phyloP scores from a whole-genome alignment of 768 basidiomycete species.

The Russula ochroleuca region DNA sequence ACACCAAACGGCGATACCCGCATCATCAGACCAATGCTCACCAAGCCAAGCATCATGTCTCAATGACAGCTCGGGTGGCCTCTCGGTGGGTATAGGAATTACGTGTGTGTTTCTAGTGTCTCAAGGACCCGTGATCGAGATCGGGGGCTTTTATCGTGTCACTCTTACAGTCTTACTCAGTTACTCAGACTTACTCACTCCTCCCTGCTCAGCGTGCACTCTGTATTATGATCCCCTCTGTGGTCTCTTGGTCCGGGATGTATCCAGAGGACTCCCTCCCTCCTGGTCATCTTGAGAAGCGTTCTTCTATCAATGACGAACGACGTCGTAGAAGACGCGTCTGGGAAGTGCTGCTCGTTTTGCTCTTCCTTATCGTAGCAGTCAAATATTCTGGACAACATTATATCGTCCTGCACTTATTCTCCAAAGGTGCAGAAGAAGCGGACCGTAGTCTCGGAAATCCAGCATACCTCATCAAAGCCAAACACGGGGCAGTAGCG shows the following conservation, averaged over 20 bases:
- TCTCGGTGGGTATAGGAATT: background rate
- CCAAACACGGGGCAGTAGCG: conserved; percentile 80
- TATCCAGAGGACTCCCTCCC: background rate
- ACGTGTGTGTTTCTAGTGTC: background rate
- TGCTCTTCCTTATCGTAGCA: conserved; percentile 1
- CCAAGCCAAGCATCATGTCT: background rate
- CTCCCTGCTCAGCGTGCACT: background rate
- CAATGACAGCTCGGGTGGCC: background rate
- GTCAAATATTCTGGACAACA: background rate
- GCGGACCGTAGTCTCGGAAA: conserved; percentile 36
- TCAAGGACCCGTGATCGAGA: background rate
- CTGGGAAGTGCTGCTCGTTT: conserved; percentile 1
- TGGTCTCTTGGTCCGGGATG: background rate
- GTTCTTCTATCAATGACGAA: background rate
- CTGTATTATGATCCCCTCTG: background rate
- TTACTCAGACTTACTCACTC: background rate
- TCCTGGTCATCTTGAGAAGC: background rate
- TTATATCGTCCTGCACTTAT: conserved; percentile 9
- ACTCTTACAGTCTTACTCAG: no score
- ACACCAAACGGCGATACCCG: no score
- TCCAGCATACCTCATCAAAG: conserved; percentile 55
- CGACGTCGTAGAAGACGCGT: background rate
- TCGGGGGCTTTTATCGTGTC: background rate
- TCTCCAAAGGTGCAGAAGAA: conserved; percentile 2
- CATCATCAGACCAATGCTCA: no score